A percentile compares a stretch with the other conserved stretches of the same genome.
These are phyloP conservation scores for Lipomyces yarrowii DNA, from an alignment of 1,139 yeast species.

Conservation along the genomic window DNA sequence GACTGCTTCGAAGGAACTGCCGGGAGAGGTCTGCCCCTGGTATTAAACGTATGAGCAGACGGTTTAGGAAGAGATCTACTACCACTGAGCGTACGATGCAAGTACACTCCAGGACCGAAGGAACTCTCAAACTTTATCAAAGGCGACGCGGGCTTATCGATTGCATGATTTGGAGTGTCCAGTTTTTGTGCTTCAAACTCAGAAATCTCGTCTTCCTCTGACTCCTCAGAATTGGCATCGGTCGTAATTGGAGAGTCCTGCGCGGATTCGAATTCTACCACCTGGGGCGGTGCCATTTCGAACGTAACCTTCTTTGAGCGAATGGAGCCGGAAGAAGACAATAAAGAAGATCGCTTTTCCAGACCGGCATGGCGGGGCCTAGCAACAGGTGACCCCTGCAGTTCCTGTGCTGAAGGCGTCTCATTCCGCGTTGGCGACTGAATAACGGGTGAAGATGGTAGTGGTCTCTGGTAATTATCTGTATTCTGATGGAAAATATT, in stretches of 20 bases:
- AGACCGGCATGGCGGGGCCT: constrained; percentile 4
- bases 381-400: too few species aligned
- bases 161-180: neutral
- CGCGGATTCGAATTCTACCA: constrained; percentile 24
- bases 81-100: constrained; percentile 18
- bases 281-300: constrained; percentile 31
- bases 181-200: neutral
- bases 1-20: neutral
- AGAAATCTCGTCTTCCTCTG: constrained; percentile 3
- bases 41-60: neutral
- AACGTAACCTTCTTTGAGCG: constrained; percentile 28
- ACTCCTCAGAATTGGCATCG: constrained; percentile 6
- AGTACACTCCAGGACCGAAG: constrained; percentile 1
- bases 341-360: constrained; percentile 23
- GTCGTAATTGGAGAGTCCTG: constrained; percentile 5
- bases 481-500: constrained; percentile 18
- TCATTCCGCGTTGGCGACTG: constrained; percentile 10
- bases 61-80: constrained; percentile 16
- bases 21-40: constrained; percentile 1
- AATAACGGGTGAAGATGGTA: constrained; percentile 15
- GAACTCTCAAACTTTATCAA: constrained; percentile 10
- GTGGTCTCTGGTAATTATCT: neutral
- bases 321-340: constrained; percentile 24
- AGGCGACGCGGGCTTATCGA: constrained; percentile 10
- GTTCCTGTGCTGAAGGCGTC: neutral